Conservation (phyloP, 805 yeast species). For the Komagataella mondaviorum region DNA sequence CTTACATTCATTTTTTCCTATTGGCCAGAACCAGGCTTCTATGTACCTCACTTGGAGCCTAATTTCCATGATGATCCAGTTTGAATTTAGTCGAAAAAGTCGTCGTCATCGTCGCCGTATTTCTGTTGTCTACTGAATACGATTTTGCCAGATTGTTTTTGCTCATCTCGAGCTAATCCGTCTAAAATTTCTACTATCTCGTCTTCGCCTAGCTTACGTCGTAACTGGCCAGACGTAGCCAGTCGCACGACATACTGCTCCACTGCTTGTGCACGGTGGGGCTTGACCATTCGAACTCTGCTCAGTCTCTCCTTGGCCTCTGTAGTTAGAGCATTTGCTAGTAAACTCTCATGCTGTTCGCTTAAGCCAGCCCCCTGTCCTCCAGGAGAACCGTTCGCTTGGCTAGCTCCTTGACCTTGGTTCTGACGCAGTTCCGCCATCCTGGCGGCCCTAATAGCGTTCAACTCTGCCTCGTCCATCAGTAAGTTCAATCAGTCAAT, state of each 20-base stretch:
- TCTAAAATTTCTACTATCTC: constrained; percentile 77
- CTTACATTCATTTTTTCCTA: not conserved
- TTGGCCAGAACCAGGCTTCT: not conserved
- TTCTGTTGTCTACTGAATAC: constrained; percentile 33
- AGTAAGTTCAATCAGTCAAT: not conserved
- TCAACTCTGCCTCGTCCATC: constrained; percentile 82
- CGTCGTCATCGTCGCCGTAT: constrained; percentile 8
- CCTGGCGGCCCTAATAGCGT: constrained; percentile 89
- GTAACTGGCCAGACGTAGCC: constrained; percentile 64
- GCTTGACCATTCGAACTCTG: constrained; percentile 78
- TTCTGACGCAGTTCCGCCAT: constrained; percentile 66
- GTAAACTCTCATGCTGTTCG: constrained; percentile 43
- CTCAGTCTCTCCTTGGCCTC: constrained; percentile 80
- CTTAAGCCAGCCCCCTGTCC: constrained; percentile 27
- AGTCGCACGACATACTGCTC: constrained; percentile 66
- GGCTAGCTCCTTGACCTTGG: not conserved
- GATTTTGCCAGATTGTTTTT: constrained; percentile 44
- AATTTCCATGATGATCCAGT: not conserved
- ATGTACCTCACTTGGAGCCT: not conserved
- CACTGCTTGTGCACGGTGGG: constrained; percentile 82
- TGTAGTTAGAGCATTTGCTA: constrained; percentile 17
- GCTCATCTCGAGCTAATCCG: constrained; percentile 63
- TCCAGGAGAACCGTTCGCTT: not conserved
- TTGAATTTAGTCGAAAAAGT: constrained; percentile 4
- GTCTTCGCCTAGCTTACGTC: constrained; percentile 61